Conservation (phyloP, 805 yeast species). For the Komagataella kurtzmanii region DNA sequence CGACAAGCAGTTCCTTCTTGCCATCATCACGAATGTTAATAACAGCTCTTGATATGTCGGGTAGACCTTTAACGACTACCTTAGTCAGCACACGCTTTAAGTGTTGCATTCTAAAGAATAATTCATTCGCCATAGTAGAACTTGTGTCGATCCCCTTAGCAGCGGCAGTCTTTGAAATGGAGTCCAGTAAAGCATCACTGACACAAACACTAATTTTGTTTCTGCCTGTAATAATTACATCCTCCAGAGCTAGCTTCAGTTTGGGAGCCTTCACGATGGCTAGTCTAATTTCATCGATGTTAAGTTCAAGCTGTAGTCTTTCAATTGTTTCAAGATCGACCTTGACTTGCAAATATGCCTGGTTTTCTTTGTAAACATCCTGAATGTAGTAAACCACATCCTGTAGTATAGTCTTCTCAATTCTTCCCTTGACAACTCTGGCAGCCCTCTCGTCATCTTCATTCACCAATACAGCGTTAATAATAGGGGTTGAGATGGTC, state of each 20-base stretch:
- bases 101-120: slow-evolving; percentile 83
- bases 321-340: slow-evolving; percentile 79
- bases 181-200: slow-evolving; percentile 23
- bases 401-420: slow-evolving; percentile 79
- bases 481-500: slow-evolving; percentile 89
- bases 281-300: slow-evolving; percentile 70
- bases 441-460: slow-evolving; percentile 96
- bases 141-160: slow-evolving; percentile 18
- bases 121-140: slow-evolving; percentile 27
- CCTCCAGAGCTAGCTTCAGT: slow-evolving; percentile 64
- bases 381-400: slow-evolving; percentile 86
- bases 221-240: slow-evolving; percentile 53
- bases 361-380: slow-evolving; percentile 77
- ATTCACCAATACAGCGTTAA: slow-evolving; percentile 86
- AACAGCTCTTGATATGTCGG: slow-evolving; percentile 90
- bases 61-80: slow-evolving; percentile 85
- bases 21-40: slow-evolving; percentile 83
- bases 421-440: slow-evolving; percentile 93
- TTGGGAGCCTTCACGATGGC: slow-evolving; percentile 83
- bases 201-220: slow-evolving; percentile 59
- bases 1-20: slow-evolving; percentile 84
- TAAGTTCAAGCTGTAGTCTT: slow-evolving; percentile 77
- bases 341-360: slow-evolving; percentile 69
- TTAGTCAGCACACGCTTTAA: slow-evolving; percentile 74
- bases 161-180: slow-evolving; percentile 22